Conservation (phyloP, 2,329 filamentous ascomycete species). For the Clonostachys rosea region DNA sequence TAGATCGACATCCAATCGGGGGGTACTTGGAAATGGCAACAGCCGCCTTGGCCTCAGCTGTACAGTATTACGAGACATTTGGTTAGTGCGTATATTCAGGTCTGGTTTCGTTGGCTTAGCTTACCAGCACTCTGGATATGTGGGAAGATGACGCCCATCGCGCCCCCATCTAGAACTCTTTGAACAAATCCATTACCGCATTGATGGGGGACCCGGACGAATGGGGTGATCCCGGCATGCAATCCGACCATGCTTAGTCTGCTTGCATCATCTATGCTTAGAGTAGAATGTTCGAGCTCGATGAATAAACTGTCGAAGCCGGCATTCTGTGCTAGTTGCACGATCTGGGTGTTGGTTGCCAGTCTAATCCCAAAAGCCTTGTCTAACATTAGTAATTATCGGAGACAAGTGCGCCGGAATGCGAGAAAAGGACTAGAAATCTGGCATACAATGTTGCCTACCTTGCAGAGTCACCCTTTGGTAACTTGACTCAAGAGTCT, state of each 20-base stretch:
- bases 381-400: too few species aligned
- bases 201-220: constrained; percentile 8
- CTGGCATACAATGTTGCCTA: too few species aligned
- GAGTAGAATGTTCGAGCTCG: constrained; percentile 24
- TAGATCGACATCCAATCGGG: constrained; percentile 8
- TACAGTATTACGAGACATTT: neutral
- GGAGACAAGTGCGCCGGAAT: too few species aligned
- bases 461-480: too few species aligned
- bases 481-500: too few species aligned
- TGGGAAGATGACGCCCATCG: constrained; percentile 9
- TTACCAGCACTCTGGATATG: constrained; percentile 4
- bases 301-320: constrained; percentile 27
- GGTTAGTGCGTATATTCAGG: neutral
- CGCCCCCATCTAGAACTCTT: constrained; percentile 7
- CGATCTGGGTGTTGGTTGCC: constrained; percentile 13
- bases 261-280: constrained; percentile 17
- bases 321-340: constrained; percentile 19
- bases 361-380: constrained; percentile 14
- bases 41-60: constrained; percentile 6
- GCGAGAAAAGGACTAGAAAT: too few species aligned
- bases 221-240: constrained; percentile 11
- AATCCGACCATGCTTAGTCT: constrained; percentile 14
- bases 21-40: constrained; percentile 11
- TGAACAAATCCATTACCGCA: constrained; percentile 9
- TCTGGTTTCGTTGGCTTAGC: too few species aligned